Conservation (phyloP, 495 filamentous ascomycete species). For the Xylaria flabelliformis region DNA sequence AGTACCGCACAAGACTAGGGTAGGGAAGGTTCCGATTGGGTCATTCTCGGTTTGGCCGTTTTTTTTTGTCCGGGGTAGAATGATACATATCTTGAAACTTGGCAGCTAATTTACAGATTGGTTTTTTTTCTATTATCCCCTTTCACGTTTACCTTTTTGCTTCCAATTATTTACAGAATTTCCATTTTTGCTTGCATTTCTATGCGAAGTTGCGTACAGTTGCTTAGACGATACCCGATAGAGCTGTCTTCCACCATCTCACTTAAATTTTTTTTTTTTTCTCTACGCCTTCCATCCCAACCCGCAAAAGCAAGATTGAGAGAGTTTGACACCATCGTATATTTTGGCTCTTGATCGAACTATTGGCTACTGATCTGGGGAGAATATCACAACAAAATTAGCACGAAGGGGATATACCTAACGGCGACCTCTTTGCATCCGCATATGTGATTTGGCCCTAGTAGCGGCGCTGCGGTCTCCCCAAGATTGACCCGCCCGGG, state of each 20-base stretch:
- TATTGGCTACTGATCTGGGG: neutral
- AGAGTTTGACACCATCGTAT: neutral
- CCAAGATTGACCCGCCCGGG: neutral
- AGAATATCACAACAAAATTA: neutral
- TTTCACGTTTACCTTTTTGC: neutral
- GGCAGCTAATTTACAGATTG: neutral
- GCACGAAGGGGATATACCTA: neutral
- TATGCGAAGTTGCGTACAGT: neutral
- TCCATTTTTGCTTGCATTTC: neutral
- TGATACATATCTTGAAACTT: neutral
- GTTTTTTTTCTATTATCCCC: neutral
- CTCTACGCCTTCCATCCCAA: neutral
- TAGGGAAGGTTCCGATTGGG: conserved; percentile 17
- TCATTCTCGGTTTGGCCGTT: no score
- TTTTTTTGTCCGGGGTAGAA: conserved; percentile 10
- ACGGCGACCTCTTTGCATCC: neutral
- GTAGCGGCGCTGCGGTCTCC: neutral
- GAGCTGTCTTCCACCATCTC: neutral
- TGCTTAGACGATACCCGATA: conserved; percentile 17
- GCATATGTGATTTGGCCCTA: neutral
- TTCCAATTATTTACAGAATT: neutral
- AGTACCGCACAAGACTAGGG: neutral
- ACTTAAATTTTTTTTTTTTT: no score
- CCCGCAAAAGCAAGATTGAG: neutral
- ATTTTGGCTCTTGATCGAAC: neutral